Conservation (phyloP, 2,329 filamentous ascomycete species). For the Trichophyton schoenleinii region DNA sequence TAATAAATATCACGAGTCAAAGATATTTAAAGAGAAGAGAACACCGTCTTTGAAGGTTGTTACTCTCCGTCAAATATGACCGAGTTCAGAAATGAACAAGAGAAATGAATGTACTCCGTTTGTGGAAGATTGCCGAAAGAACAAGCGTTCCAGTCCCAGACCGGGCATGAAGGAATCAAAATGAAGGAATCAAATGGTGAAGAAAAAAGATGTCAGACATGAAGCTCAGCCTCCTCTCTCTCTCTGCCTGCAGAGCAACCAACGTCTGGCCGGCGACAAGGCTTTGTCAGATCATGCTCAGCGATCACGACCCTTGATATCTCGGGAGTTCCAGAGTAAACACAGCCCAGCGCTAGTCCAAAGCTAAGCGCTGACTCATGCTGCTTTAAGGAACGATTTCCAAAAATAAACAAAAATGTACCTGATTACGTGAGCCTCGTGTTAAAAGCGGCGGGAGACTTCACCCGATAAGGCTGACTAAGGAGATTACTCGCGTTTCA, state of each 20-base stretch:
- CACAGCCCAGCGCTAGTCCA: neutral
- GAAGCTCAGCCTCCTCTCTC: slow-evolving; percentile 1
- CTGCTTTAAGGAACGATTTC: neutral
- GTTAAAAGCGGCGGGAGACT: neutral
- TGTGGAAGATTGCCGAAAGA: neutral
- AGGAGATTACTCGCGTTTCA: neutral
- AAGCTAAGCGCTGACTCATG: neutral
- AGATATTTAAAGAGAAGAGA: neutral
- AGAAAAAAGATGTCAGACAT: neutral
- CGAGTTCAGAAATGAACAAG: neutral
- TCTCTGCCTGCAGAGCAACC: slow-evolving; percentile 1
- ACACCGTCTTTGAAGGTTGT: neutral
- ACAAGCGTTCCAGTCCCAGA: neutral
- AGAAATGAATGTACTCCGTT: neutral
- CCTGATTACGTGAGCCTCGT: neutral
- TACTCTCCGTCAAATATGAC: neutral
- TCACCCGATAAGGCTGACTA: neutral
- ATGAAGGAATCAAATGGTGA: neutral
- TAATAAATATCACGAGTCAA: neutral
- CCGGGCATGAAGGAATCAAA: neutral
- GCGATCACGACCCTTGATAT: neutral
- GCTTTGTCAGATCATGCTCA: neutral
- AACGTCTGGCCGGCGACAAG: neutral
- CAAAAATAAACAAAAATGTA: neutral
- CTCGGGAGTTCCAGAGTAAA: neutral